Conservation (phyloP, 1,284 basidiomycete species). For the Inonotus obliquus region DNA sequence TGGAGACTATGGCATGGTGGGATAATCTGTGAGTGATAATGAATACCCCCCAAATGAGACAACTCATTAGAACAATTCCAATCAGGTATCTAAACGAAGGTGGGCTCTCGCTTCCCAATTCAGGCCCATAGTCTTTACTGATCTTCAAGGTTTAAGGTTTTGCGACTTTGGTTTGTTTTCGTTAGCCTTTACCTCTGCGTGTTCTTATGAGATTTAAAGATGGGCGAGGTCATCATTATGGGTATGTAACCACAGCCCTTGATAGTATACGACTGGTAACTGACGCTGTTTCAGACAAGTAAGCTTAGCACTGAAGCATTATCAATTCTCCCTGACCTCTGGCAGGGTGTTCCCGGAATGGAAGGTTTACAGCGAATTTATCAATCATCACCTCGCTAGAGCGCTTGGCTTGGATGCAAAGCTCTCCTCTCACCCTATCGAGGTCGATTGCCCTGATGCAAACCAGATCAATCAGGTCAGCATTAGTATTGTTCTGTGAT, state of each 20-base stretch:
- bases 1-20: constrained; percentile 92
- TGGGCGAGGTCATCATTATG: constrained; percentile 90
- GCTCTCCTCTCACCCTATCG: constrained; percentile 91
- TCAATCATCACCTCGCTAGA: constrained; percentile 52
- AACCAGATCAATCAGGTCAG: constrained; percentile 77
- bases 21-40: constrained; percentile 51
- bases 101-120: constrained; percentile 21
- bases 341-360: constrained; percentile 72
- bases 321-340: constrained; percentile 5
- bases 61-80: background rate
- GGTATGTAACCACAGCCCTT: constrained; percentile 42
- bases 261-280: background rate
- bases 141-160: constrained; percentile 64
- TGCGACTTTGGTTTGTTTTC: constrained; percentile 62
- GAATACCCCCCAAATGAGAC: no score
- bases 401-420: constrained; percentile 86
- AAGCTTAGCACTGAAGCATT: constrained; percentile 15
- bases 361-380: constrained; percentile 69
- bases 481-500: background rate
- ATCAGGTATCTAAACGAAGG: constrained; percentile 73
- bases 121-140: background rate
- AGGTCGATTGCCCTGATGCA: constrained; percentile 87
- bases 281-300: constrained; percentile 41
- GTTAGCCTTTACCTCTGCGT: background rate
- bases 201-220: constrained; percentile 35